Evolutionary conservation across 1,284 basidiomycete genomes (phyloP), one percentile per base, ranked within the genome.

Genomic region (Chalciporus sp.): DNA sequence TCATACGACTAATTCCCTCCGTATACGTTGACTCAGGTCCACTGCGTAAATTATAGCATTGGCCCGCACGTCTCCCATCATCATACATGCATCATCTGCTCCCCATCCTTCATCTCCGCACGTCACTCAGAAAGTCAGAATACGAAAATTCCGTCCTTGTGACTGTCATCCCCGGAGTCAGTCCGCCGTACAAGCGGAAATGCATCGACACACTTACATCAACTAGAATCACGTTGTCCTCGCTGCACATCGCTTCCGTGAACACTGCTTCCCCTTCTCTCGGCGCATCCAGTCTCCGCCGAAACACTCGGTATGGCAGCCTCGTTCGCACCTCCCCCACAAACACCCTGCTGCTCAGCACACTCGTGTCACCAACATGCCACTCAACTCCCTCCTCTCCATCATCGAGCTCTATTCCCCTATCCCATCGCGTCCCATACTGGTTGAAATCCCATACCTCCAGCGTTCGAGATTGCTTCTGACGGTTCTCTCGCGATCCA

Each of bases 371-470:
- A 12, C 52, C 61, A 47, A 53, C 60, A 51, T 70, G 58, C 68
- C 54, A 64, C 26, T 70, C 63, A 9, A 56, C 59, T 48, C 6
- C 31, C 7, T 51, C 44, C 44, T 53, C 49, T 19, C 19, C 50
- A 14, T 43, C 20, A 41, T 52, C 44, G 49, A 47, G 28, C 62
- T 42, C 9, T 49, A 50, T 44, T 23, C 23, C 23, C 23, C 23
- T 23, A n/a, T 60, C 68, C 44, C 72, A 72, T 55, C 67, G 66
- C 27, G 79, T 59, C 40, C 74, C 74, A 23, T 74, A 63, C 55
- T 72, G 76, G 59, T 83, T 82, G 58, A 85, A 85, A 64, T 86
- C 83, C 60, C 78, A 76, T 33, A 80, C 58, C 37, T 72, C 68
- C 55, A 77, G 54, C 12, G 46, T 57, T 44, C 58, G 60, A 35